Conservation (phyloP, 1,284 basidiomycete genomes). For the Moniliophthora roreri region DNA sequence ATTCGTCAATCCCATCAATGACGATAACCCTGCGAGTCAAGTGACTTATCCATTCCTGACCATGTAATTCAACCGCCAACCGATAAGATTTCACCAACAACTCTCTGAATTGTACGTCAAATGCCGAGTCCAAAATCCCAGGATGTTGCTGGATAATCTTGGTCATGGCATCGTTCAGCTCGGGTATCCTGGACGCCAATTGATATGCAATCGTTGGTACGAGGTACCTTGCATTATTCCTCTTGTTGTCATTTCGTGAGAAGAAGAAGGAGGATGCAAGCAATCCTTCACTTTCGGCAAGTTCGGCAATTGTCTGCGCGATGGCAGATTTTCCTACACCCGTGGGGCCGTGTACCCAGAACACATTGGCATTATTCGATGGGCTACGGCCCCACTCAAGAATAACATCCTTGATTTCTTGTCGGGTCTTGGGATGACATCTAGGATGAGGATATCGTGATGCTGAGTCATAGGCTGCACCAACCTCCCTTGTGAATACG, state of each 20-base stretch:
- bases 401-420: too few relatives aligned
- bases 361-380: too few relatives aligned
- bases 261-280: constrained; percentile 20
- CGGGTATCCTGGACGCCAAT: neutral
- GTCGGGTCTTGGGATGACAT: too few relatives aligned
- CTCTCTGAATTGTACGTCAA: constrained; percentile 4
- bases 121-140: neutral
- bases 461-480: too few relatives aligned
- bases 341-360: constrained; percentile 17
- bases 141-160: neutral
- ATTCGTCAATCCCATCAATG: too few relatives aligned
- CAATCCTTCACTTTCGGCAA: neutral
- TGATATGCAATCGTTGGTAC: constrained; percentile 5
- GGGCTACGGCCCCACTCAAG: too few relatives aligned
- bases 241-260: neutral
- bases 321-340: constrained; percentile 21
- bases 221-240: constrained; percentile 1
- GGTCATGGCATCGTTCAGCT: neutral
- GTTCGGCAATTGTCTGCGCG: constrained; percentile 17
- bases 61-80: too few relatives aligned
- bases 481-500: too few relatives aligned
- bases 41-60: too few relatives aligned
- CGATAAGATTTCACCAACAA: too few relatives aligned
- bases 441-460: too few relatives aligned
- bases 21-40: too few relatives aligned